Evolutionary conservation across 306 rosid species (phyloP).

Genomic region (Albizia julibrissin): DNA sequence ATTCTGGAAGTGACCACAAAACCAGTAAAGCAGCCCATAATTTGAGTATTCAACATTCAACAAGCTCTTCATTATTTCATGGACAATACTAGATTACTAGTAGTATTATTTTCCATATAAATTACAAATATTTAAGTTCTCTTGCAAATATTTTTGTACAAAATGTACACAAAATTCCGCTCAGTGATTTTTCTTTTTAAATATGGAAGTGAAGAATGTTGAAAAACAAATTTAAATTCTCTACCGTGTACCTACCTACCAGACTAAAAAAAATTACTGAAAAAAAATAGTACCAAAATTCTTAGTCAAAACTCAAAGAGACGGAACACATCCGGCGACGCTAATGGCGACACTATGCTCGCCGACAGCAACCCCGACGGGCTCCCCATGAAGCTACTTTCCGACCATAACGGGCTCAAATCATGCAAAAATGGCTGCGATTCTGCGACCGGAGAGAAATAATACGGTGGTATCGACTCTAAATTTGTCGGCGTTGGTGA

Average conservation of each 20-base stretch:
- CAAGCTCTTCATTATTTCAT: not conserved
- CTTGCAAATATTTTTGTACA: not conserved
- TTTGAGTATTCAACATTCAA: not conserved
- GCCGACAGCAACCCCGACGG: constrained; percentile 54
- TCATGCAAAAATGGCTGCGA: constrained; percentile 37
- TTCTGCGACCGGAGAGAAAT: constrained; percentile 48
- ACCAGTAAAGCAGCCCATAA: not conserved
- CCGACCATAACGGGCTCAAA: constrained; percentile 44
- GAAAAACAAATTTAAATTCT: constrained; percentile 5
- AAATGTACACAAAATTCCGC: not conserved
- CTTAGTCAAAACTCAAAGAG: constrained; percentile 46
- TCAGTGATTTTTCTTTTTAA: not conserved
- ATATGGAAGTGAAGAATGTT: not conserved
- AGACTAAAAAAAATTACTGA: too few species aligned
- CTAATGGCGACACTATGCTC: constrained; percentile 47
- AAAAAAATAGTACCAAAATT: not conserved
- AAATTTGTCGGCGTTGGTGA: constrained; percentile 59
- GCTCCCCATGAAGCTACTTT: constrained; percentile 33
- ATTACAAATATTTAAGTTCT: not conserved
- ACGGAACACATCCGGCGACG: constrained; percentile 53
- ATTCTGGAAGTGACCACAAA: not conserved
- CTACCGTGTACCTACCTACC: not conserved
- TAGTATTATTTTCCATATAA: too few species aligned
- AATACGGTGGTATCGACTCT: constrained; percentile 47
- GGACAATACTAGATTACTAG: not conserved